Conservation (phyloP, 2,329 filamentous ascomycete species). For the Aspergillus ibericus region DNA sequence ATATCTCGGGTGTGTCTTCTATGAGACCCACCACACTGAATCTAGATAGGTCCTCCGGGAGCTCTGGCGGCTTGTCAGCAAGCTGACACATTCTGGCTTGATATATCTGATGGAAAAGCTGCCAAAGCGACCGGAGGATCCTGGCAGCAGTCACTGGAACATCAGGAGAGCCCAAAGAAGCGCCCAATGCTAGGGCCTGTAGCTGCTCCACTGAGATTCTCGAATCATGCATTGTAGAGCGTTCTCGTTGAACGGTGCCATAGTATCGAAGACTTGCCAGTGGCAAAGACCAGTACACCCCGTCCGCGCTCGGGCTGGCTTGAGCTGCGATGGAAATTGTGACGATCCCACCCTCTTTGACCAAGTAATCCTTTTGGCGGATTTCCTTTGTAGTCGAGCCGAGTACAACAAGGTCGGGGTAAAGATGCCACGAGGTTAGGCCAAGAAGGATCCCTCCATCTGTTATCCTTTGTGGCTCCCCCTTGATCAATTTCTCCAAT, state of each 20-base stretch:
- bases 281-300: conserved; percentile 14
- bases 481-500: conserved; percentile 4
- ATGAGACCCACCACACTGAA: not conserved
- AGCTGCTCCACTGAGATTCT: not conserved
- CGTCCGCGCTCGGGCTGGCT: conserved; percentile 4
- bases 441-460: conserved; percentile 7
- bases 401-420: conserved; percentile 7
- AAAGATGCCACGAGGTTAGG: conserved; percentile 12
- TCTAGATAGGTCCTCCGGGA: not conserved
- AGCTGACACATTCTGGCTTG: not conserved
- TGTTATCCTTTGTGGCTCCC: conserved; percentile 4
- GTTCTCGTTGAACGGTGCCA: not conserved
- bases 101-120: not conserved
- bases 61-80: not conserved
- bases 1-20: not conserved
- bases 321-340: conserved; percentile 7
- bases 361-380: not conserved
- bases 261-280: conserved; percentile 13
- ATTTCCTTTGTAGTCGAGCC: not conserved
- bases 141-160: not conserved
- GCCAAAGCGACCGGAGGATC: not conserved
- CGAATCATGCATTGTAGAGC: conserved; percentile 6
- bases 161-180: not conserved
- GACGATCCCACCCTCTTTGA: conserved; percentile 2
- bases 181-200: conserved; percentile 2